Base-by-base conservation (phyloP, 2,329 filamentous ascomycete genomes). In the Diplodia mutila region DNA sequence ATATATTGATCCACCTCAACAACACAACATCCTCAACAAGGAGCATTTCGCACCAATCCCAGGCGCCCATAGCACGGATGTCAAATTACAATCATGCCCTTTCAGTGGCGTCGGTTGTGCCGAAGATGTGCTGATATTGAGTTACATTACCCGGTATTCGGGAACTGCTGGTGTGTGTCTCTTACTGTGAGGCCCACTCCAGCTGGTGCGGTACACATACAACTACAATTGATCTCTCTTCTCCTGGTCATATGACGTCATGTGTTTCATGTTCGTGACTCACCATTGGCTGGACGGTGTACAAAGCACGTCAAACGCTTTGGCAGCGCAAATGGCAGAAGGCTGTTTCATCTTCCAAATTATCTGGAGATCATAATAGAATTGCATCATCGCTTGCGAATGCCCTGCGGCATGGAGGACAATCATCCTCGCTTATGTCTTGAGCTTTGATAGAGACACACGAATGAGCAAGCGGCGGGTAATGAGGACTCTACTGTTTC, bases 31-130 rank as follows among this genome's bases (percentile, higher is more conserved):
- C n/a, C n/a, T n/a, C n/a, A n/a, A n/a, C n/a, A n/a, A n/a, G n/a
- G n/a, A n/a, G n/a, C n/a, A n/a, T n/a, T n/a, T n/a, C n/a, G n/a
- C n/a, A n/a, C 27, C 18, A 51, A 2, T n/a, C 8, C n/a, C 16
- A 23, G 29, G 29, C 4, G n/a, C 27, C 29, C 42, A 21, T 75
- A 94, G 94, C 94, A 97, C 92, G 91, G 92, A 97, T 97, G 93
- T 97, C 93, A 97, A 97, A 97, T 97, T 97, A 89, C 94, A 95
- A 94, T 91, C 85, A 87, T 87, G 90, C 89, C 89, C 80, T 81
- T 77, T 73, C 82, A 89, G 80, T 97, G 92, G 90, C 92, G 93
- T 89, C 85, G 87, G 89, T 94, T 95, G 94, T 93, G 94, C 93
- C 93, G 92, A 94, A 97, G 93, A 97, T 93, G 93, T 97, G 93